Conservation (phyloP, 495 filamentous ascomycete genomes). For the Peziza echinospora region DNA sequence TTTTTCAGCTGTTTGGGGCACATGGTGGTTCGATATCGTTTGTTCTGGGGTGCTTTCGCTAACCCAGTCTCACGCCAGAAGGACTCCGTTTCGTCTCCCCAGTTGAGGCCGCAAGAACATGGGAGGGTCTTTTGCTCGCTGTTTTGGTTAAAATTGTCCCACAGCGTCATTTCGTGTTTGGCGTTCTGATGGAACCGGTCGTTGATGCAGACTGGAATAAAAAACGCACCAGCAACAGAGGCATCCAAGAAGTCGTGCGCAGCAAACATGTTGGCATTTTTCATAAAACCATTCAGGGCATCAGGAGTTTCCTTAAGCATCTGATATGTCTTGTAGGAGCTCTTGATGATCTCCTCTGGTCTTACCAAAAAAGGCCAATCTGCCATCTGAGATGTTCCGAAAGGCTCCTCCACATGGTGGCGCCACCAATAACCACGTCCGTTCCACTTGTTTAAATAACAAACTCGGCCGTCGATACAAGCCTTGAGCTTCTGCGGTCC, state of each 20-base stretch:
- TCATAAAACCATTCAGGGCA: neutral
- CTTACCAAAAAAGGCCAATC: slow-evolving; percentile 9
- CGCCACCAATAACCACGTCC: neutral
- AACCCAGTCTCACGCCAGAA: slow-evolving; percentile 9
- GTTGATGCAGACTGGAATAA: slow-evolving; percentile 12
- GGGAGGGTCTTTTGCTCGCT: slow-evolving; percentile 11
- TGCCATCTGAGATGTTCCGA: slow-evolving; percentile 7
- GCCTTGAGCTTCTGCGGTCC: slow-evolving; percentile 13
- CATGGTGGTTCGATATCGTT: neutral
- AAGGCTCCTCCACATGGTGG: slow-evolving; percentile 11
- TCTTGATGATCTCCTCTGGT: slow-evolving; percentile 3
- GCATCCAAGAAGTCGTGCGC: slow-evolving; percentile 4
- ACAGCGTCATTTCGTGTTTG: neutral
- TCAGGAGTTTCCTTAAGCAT: neutral
- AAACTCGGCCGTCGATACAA: slow-evolving; percentile 11
- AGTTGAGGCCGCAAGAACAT: slow-evolving; percentile 7
- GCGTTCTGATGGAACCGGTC: neutral
- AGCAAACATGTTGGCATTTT: neutral
- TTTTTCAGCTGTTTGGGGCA: neutral
- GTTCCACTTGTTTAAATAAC: slow-evolving; percentile 14
- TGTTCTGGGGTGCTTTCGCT: slow-evolving; percentile 2
- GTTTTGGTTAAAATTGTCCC: slow-evolving; percentile 6
- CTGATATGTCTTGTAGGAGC: neutral
- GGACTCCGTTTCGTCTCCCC: slow-evolving; percentile 5
- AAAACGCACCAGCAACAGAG: slow-evolving; percentile 6